Percentiles rank a stretch among this genome's conserved stretches.
phyloP scores from a whole-genome alignment of 2,329 filamentous ascomycete species.

The Botrytis porri region DNA sequence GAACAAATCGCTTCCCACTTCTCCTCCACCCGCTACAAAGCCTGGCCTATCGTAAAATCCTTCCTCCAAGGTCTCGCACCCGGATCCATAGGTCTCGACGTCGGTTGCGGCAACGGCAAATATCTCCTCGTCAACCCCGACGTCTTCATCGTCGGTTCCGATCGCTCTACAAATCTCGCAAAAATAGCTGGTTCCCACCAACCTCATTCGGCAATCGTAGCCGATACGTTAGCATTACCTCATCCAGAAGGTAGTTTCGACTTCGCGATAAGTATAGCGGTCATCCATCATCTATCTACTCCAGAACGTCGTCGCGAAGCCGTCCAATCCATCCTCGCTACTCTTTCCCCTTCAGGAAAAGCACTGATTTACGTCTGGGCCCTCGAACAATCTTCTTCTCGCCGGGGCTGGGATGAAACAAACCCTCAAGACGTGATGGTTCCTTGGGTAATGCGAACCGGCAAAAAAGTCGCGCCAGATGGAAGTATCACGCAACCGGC shows the following conservation, averaged over 20 bases:
- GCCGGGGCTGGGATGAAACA: constrained; percentile 83
- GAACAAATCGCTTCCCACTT: constrained; percentile 83
- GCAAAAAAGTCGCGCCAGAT: constrained; percentile 39
- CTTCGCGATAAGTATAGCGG: constrained; percentile 91
- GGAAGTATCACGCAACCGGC: constrained; percentile 35
- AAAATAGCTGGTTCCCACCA: constrained; percentile 46
- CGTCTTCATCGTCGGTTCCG: constrained; percentile 79
- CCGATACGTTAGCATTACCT: constrained; percentile 80
- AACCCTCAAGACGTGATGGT: constrained; percentile 90
- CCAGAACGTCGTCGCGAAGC: constrained; percentile 68
- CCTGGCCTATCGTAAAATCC: constrained; percentile 85
- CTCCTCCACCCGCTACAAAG: constrained; percentile 74
- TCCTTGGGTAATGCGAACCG: constrained; percentile 73
- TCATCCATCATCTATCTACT: constrained; percentile 90
- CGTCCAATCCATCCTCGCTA: background rate
- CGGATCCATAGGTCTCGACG: constrained; percentile 80
- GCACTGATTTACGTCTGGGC: constrained; percentile 93
- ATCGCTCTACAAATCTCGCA: constrained; percentile 65
- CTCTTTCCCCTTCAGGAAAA: constrained; percentile 47
- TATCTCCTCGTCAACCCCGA: constrained; percentile 77
- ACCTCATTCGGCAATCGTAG: constrained; percentile 69
- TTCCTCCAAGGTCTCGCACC: constrained; percentile 66
- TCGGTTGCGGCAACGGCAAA: constrained; percentile 97
- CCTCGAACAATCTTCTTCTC: constrained; percentile 81
- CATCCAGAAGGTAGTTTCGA: constrained; percentile 69